Conservation (phyloP, 306 rosid genomes). For the Vicia sativa region DNA sequence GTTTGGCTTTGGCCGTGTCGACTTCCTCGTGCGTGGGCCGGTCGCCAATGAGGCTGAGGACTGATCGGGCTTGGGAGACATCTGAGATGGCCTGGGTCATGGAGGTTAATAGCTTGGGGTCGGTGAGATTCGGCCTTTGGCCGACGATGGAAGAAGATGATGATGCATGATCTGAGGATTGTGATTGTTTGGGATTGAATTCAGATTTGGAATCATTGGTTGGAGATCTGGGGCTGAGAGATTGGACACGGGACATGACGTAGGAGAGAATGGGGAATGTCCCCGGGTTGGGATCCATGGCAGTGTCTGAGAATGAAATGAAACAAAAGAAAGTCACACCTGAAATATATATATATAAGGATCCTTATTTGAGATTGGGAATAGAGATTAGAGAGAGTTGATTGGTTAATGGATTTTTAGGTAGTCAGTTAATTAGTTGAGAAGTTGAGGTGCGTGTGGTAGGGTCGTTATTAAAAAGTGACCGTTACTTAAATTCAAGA, state of each 20-base stretch:
- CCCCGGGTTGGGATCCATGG: constrained; percentile 88
- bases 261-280: constrained; percentile 77
- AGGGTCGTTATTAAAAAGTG: too few species aligned
- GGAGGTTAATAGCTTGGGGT: constrained; percentile 65
- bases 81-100: constrained; percentile 82
- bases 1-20: constrained; percentile 62
- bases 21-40: constrained; percentile 84
- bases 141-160: constrained; percentile 38
- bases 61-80: constrained; percentile 79
- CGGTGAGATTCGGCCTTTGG: constrained; percentile 63
- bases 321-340: too few species aligned
- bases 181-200: constrained; percentile 58
- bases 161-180: constrained; percentile 38
- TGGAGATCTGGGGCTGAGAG: too few species aligned
- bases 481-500: too few species aligned
- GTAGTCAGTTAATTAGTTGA: too few species aligned
- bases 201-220: constrained; percentile 33
- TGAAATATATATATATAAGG: too few species aligned
- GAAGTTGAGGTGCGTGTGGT: too few species aligned
- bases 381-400: too few species aligned
- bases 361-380: too few species aligned
- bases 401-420: too few species aligned
- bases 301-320: neutral
- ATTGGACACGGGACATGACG: constrained; percentile 75
- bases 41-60: constrained; percentile 68